Evolutionary conservation across 345 rosid genomes (phyloP).

Genomic region (Lumnitzera littorea): DNA sequence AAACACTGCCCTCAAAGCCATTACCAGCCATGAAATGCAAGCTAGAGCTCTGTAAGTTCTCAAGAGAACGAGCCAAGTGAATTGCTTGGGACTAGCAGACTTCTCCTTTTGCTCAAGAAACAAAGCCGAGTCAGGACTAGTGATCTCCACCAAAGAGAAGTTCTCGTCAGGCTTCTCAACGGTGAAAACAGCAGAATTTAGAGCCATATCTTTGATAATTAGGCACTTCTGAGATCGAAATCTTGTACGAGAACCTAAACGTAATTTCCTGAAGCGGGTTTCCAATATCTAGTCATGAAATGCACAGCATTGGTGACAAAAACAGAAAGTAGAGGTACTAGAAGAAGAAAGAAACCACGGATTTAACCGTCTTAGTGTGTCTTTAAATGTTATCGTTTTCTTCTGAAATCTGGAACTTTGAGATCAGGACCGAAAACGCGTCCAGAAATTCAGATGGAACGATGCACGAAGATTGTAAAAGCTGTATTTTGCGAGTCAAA

Average conservation of each 20-base stretch:
- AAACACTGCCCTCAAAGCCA: conserved; percentile 26
- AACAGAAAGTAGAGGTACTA: not conserved
- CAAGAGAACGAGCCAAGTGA: conserved; percentile 72
- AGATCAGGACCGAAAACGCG: conserved; percentile 5
- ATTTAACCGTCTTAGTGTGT: too few relatives aligned
- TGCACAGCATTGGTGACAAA: too few relatives aligned
- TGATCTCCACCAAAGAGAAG: conserved; percentile 51
- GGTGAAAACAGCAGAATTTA: conserved; percentile 67
- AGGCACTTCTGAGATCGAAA: conserved; percentile 4
- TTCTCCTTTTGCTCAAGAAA: conserved; percentile 56
- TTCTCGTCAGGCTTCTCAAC: conserved; percentile 60
- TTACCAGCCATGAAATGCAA: conserved; percentile 50
- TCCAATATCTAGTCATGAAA: too few relatives aligned
- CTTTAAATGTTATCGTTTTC: too few relatives aligned
- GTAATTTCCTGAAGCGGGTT: too few relatives aligned
- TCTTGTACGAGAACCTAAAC: not conserved
- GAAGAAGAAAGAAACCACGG: too few relatives aligned
- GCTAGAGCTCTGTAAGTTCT: conserved; percentile 53
- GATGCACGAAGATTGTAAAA: conserved; percentile 7
- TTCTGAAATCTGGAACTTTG: not conserved
- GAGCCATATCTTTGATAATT: conserved; percentile 43
- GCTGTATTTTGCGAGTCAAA: conserved; percentile 10
- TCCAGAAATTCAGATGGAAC: conserved; percentile 12
- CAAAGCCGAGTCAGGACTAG: conserved; percentile 49
- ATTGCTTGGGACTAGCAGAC: conserved; percentile 61